Evolutionary conservation across 1,284 basidiomycete genomes (phyloP), one percentile per base, ranked within the genome.

Genomic region (Fomitopsis betulina): DNA sequence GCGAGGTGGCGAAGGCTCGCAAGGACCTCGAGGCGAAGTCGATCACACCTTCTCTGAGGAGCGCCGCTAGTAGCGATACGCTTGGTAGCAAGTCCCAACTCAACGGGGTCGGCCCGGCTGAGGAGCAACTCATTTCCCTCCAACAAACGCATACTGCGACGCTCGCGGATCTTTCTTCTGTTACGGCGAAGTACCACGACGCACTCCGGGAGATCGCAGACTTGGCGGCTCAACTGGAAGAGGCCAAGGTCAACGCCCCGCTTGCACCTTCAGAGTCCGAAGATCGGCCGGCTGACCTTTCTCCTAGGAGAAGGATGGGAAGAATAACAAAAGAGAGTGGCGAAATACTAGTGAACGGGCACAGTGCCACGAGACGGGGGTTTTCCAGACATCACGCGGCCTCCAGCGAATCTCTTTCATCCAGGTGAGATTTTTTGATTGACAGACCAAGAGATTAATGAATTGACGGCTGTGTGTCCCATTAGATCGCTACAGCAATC

Each of bases 161-260:
- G 0, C 80, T 95, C 10, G 79, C 84, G 2, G 91, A 95, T 68
- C 80, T 96, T 30, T 86, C 92, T 9, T 78, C 83, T 2, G 82
- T 96, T 38, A 88, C 89, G 5, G 74, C 76, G 42, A 94, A 94
- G 70, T 96, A 96, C 70, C 86, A 88, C 38, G 90, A 96, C 63
- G 90, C 94, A n/a, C 79, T 96, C 30, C 82, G 83, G 58, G 91
- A 95, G 71, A 94, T 97, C 61, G 89, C 89, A 13, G 91, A 94
- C 63, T 81, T 98, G 49, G 87, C 89, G 15, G 83, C 85, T 19
- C 92, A 94, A 70, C 85, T 94, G 42, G 84, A 93, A 67, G 93
- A 94, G 69, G 82, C 84, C 10, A 93, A 87, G 66, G 82, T 75
- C 65, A 82, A 75, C 56, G 70, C 67, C 55, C 67, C 68, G 27